Evolutionary conservation across 129 eudicot species (phyloP).

Genomic region (Helianthus tuberosus): DNA sequence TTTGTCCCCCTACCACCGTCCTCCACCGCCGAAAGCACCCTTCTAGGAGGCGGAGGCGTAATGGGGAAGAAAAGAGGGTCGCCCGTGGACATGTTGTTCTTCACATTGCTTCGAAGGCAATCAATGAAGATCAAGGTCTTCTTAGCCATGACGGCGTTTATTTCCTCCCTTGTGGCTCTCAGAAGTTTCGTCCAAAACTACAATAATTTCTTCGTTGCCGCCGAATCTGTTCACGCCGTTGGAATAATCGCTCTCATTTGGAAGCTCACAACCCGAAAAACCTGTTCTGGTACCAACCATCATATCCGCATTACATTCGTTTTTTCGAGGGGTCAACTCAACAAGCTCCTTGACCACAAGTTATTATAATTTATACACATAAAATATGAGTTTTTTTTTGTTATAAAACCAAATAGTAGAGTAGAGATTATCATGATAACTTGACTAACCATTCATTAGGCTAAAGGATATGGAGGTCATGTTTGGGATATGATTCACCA

Average conservation of each 20-base stretch:
- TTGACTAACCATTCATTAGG: too few relatives aligned
- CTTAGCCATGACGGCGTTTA: slow-evolving; percentile 46
- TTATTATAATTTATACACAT: too few relatives aligned
- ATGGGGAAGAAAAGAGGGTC: slow-evolving; percentile 70
- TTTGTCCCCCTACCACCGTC: slow-evolving; percentile 22
- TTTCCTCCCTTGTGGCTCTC: slow-evolving; percentile 49
- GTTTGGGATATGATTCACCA: too few relatives aligned
- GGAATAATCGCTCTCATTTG: slow-evolving; percentile 70
- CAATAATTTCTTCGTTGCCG: slow-evolving; percentile 61
- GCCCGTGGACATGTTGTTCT: slow-evolving; percentile 56
- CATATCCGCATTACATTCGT: neutral
- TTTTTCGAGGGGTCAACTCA: too few relatives aligned
- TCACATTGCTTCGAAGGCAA: slow-evolving; percentile 61
- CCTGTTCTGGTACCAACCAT: slow-evolving; percentile 66
- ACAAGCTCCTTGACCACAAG: too few relatives aligned
- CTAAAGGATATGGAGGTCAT: too few relatives aligned
- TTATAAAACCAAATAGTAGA: too few relatives aligned
- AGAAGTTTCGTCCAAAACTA: slow-evolving; percentile 48
- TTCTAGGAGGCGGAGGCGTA: slow-evolving; percentile 44
- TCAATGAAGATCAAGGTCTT: slow-evolving; percentile 61
- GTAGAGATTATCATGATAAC: too few relatives aligned
- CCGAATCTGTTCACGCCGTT: slow-evolving; percentile 68
- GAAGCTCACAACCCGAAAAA: slow-evolving; percentile 73
- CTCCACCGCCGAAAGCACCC: slow-evolving; percentile 36
- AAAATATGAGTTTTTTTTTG: too few relatives aligned